Base-by-base conservation (phyloP, 2,329 filamentous ascomycete species). In the Ceratocystis colombiana region DNA sequence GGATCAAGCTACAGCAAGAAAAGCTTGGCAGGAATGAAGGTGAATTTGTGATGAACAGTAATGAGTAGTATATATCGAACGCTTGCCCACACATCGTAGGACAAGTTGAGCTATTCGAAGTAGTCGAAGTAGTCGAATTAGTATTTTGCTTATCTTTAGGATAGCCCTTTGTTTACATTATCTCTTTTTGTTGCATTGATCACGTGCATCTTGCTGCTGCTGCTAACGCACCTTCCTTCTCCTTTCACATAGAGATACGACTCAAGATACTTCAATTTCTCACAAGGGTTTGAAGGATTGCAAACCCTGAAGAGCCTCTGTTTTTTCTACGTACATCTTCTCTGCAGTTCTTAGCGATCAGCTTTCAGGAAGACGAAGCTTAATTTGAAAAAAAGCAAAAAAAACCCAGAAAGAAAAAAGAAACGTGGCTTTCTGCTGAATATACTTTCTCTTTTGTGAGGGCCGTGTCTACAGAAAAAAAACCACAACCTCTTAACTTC, bases 241-340 rank as follows among this genome's bases (percentile, higher is more conserved):
- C 22, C 6, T 8, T 10, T 3, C 3, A 30, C 10, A 12, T 10
- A 12, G 10, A 41, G 37, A 41, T 41, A 41, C 37, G 10, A 15
- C 37, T 41, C 10, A 41, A 15, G 37, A 41, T 41, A 41, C 53
- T 20, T 22, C 50, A 55, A 25, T n/a, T 20, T 57, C 53, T 12
- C 53, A 33, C 28, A 57, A 57, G 53, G 53, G 53, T 57, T 57
- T 57, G 53, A 57, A 57, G 53, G 53, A 57, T 57, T n/a, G 25
- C 25, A 30, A 33, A 57, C 53, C 53, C 53, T 57, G 53, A 50
- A 28, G 20, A 12, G 22, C 48, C 48, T 50, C 48, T 22, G n/a
- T 22, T 6, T 50, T 22, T 28, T 15, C 12, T 15, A 17, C 53
- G n/a, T n/a, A 7, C 53, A 17, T 17, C 50, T 25, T 15, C 50